Conservation (phyloP, 495 filamentous ascomycete species). For the Apiosordaria backusii region DNA sequence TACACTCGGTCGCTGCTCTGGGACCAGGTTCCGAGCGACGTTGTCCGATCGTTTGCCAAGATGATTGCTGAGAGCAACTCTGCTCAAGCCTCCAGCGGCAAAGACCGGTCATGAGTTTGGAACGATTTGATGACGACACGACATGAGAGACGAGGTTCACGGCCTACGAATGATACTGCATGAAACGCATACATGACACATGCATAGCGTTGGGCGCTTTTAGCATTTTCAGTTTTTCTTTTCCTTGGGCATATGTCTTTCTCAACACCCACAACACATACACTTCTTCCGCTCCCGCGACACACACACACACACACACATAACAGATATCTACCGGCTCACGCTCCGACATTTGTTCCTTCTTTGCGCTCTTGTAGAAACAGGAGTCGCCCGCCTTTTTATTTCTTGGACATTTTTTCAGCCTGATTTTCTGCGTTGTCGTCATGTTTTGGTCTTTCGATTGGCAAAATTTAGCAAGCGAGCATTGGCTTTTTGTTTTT, state of each 20-base stretch:
- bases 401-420: not conserved
- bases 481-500: slow-evolving; percentile 26
- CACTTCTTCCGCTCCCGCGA: slow-evolving; percentile 38
- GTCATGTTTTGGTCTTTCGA: not conserved
- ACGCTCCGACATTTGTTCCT: slow-evolving; percentile 25
- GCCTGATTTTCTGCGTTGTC: slow-evolving; percentile 6
- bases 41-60: slow-evolving; percentile 86
- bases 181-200: slow-evolving; percentile 7
- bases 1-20: slow-evolving; percentile 91
- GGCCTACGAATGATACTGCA: slow-evolving; percentile 16
- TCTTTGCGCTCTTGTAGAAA: slow-evolving; percentile 1
- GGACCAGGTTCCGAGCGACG: slow-evolving; percentile 88
- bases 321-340: slow-evolving; percentile 35
- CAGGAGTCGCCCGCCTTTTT: slow-evolving; percentile 2
- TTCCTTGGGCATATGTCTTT: slow-evolving; percentile 12
- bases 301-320: slow-evolving; percentile 29
- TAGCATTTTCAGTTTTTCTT: slow-evolving; percentile 22
- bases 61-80: slow-evolving; percentile 66
- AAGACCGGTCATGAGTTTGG: slow-evolving; percentile 38
- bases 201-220: slow-evolving; percentile 16
- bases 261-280: slow-evolving; percentile 20
- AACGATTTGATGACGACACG: slow-evolving; percentile 18
- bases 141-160: slow-evolving; percentile 16
- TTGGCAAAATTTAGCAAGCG: slow-evolving; percentile 29
- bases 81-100: slow-evolving; percentile 30